Conservation (phyloP, 176 grass and related monocot genomes). For the Musa troglodytarum region DNA sequence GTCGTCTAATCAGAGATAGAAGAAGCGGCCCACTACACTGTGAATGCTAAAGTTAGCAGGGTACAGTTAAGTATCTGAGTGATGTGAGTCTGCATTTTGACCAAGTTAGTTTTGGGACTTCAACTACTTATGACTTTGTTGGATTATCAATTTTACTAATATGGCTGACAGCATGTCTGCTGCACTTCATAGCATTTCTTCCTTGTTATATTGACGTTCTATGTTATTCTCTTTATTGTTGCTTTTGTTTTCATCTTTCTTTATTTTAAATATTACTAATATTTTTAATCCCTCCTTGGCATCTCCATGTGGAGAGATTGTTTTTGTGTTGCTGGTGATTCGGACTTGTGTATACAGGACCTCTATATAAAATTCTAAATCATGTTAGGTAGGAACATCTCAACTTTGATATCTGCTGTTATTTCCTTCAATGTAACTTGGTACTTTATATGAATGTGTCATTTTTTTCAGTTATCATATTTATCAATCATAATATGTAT, state of each 20-base stretch:
- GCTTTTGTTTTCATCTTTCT: slow-evolving; percentile 7
- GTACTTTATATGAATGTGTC: no score
- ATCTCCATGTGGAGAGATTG: slow-evolving; percentile 77
- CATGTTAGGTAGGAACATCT: slow-evolving; percentile 37
- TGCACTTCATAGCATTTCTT: neutral
- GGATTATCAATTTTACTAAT: neutral
- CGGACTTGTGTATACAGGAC: slow-evolving; percentile 59
- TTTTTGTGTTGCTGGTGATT: slow-evolving; percentile 60
- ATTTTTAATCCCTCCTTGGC: slow-evolving; percentile 63
- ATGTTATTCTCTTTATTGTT: slow-evolving; percentile 8
- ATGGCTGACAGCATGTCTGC: neutral
- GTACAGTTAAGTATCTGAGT: no score
- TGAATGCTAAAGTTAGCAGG: no score
- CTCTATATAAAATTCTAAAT: slow-evolving; percentile 69
- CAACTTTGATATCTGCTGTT: no score
- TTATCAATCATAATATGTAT: no score
- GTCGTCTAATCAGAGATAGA: no score
- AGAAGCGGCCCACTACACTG: no score
- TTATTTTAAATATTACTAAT: slow-evolving; percentile 47
- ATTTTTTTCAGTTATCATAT: no score
- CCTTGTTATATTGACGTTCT: slow-evolving; percentile 12
- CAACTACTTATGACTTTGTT: slow-evolving; percentile 5
- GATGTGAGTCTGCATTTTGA: neutral
- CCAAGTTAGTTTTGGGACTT: slow-evolving; percentile 9
- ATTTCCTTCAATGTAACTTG: no score